Percentiles rank a stretch among this genome's conserved stretches.
These are phyloP conservation scores for Tetradesmus lagerheimii DNA, from an alignment of 139 green algal genomes.

Conservation along the genomic window DNA sequence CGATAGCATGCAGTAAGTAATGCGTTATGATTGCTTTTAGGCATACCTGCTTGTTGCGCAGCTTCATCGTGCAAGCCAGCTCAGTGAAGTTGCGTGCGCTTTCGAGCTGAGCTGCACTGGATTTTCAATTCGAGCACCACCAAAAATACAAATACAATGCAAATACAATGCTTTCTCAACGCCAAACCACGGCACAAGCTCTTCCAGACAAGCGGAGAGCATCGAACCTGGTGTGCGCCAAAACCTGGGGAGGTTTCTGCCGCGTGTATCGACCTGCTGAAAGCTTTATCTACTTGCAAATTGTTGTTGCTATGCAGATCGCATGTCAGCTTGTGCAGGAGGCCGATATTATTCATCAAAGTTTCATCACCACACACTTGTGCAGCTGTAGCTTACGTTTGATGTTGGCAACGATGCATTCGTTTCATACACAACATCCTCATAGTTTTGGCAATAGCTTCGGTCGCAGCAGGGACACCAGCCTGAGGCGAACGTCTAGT, in stretches of 20 bases:
- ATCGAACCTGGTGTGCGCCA: background rate
- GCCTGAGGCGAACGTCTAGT: background rate
- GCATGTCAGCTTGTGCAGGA: background rate
- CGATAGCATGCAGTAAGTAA: background rate
- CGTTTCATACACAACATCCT: no score
- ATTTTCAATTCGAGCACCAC: background rate
- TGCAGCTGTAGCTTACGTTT: background rate
- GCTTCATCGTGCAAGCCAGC: background rate
- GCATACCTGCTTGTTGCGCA: background rate
- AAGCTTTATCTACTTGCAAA: no score
- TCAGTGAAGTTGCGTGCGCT: background rate
- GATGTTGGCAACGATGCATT: background rate
- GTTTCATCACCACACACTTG: background rate
- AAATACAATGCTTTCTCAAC: no score
- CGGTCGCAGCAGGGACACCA: background rate
- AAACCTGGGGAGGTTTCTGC: background rate
- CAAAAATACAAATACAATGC: no score
- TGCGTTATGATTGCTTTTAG: background rate
- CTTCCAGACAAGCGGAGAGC: background rate
- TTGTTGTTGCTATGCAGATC: no score
- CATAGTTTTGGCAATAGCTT: no score
- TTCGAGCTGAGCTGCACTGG: background rate
- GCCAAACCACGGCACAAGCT: background rate
- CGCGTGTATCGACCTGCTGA: no score
- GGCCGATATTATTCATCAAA: background rate